Base-by-base conservation (phyloP, 2,329 filamentous ascomycete species). In the Acrocalymma vagum region DNA sequence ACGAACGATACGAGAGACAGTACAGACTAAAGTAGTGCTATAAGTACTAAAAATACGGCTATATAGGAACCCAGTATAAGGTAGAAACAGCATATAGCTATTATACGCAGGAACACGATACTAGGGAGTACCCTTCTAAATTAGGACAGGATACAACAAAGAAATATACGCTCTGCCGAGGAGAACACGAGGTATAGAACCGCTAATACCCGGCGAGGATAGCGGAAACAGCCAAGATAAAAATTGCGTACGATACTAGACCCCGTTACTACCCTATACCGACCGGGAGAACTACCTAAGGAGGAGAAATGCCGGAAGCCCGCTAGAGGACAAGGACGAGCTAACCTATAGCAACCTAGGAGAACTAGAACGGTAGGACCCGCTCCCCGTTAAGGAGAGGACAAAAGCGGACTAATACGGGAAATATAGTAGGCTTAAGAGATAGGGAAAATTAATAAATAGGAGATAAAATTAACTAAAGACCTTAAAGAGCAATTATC, bases 1-100 rank as follows among this genome's bases (percentile, higher is more conserved):
- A 29, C 37, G 25, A 53, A 33, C 26, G 37, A 51, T 56, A 51
- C 14, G 39, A 53, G 42, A 23, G 43, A 35, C 32, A 51, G 49
- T 44, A 28, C 33, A 28, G 35, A 24, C n/a, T 51, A 17, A 42
- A 51, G 40, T 25, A 51, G 42, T 48, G 34, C 44, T 58, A 49
- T 13, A 45, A 55, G 42, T 53, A 33, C 51, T 17, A 55, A 45
- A 45, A 40, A 35, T 50, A 51, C 22, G 35, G 46, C 49, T 30
- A 53, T 25, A 53, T 50, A 53, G 42, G 40, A 55, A 53, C 46
- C 47, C 24, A 58, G 37, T 51, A 35, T 33, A 51, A 58, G 49
- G 48, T 37, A 50, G 22, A 36, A 50, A 52, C 18, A 40, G 47
- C 39, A 44, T 48, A 31, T 43, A 35, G 38, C 42, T 48, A 50